Evolutionary conservation across 805 yeast genomes (phyloP), one percentile per base, ranked within the genome.

Genomic region (Debaryomyces maramus): DNA sequence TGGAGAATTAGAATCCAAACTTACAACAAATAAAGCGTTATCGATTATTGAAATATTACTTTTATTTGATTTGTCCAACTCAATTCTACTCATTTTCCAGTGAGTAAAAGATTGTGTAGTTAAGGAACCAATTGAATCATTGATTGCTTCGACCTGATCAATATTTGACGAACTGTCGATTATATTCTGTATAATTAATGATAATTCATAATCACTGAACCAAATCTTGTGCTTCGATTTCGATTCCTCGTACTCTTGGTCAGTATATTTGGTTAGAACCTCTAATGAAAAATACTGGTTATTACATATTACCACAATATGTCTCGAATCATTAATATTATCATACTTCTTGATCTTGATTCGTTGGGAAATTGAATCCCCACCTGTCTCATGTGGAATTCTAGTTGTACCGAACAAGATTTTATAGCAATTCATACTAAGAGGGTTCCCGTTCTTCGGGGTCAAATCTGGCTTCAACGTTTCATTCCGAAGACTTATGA

Each of bases 371-470:
- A 47, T 42, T 26, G 55, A 53, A 24, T 58, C 60, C 1, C 32
- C 48, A 8, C 31, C 36, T 13, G 39, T 27, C 22, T 55, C 61
- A n/a, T n/a, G n/a, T 0, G 76, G 76, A 6, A 66, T 60, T 42
- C 90, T 70, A 0, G 89, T 77, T 5, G 88, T 73, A 7, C 88
- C 89, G 58, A 85, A 85, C 17, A 85, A 58, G 47, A 81, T 81
- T 40, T 64, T 59, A 58, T 83, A 84, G 19, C 89, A 81, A 22
- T 69, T 67, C 91, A 85, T 85, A 6, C 88, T 76, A 39, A 83
- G 62, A 0, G 81, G 79, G 14, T 60, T 66, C 1, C 70, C 70
- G 30, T 66, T 65, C 35, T 68, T 70, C 2, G 83, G 78, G 17
- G 80, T 66, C n/a, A 60, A 36, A 58, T 85, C 95, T 0, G 82